Evolutionary conservation across 768 basidiomycete genomes (phyloP), one percentile per base, ranked within the genome.

Genomic region (Fomitopsis pulvina): DNA sequence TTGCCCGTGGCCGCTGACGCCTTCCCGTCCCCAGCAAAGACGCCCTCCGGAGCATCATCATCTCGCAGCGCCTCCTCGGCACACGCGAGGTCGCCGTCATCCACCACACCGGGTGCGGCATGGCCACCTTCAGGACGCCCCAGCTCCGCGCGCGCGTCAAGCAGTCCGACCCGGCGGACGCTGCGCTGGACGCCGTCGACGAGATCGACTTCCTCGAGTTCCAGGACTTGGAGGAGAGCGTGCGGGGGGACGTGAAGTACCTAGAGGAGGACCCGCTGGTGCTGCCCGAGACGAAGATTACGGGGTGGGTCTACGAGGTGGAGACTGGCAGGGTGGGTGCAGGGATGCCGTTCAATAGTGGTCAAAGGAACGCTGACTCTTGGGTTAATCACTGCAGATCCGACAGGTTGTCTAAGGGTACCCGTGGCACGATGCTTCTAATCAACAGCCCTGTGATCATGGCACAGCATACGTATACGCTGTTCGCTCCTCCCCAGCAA

Each of bases 41-140:
- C 24, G 79, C 83, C 1, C 56, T 88, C 8, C 75, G 85, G 18
- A 79, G 76, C 60, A 69, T 88, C 57, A 69, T 88, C 45, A 78
- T 87, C 59, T 86, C 85, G 26, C 84, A 88, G 59, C 80, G 83
- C 34, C 74, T 86, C 14, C 73, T 87, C 14, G 84, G 82, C 11
- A 88, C 85, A 9, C 71, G 72, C 14, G 81, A 85, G 66, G 76
- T 87, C 45, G 76, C 80, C 3, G 67, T 88, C 44, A 76, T 85
- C 63, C 83, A 81, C 61, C 86, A 88, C 63, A 83, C 81, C 1
- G 80, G 74, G 41, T 87, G 85, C 58, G 85, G 85, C 41, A 86
- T 87, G 83, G 67, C 81, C 41, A 78, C 76, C 0, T 85, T 87
- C 68, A 72, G 67, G 4, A 73, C 73, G 24, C 64, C 71, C 0